Evolutionary conservation across 2,329 filamentous ascomycete species (phyloP).

Genomic region (Epichloe gansuensis): DNA sequence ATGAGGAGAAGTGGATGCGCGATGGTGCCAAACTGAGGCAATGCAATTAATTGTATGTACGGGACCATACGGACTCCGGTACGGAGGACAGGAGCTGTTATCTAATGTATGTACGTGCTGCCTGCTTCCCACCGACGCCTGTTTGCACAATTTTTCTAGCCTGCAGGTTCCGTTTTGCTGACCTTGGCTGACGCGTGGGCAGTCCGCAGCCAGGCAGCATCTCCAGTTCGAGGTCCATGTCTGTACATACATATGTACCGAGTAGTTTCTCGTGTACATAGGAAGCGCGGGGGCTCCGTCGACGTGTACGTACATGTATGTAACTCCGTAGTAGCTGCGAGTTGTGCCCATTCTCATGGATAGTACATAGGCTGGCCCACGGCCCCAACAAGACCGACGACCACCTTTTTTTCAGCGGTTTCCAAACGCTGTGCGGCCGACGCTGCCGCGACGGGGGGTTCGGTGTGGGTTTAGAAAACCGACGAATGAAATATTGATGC

Average conservation of each 20-base stretch:
- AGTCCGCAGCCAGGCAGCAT: neutral
- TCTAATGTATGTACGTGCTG: neutral
- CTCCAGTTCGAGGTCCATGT: too few species aligned
- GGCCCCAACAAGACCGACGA: neutral
- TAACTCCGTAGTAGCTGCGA: too few species aligned
- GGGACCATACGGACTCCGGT: neutral
- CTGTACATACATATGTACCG: too few species aligned
- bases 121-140: neutral
- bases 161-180: neutral
- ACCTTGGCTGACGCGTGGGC: neutral
- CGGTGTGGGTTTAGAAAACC: constrained; percentile 3
- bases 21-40: neutral
- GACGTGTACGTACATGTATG: too few species aligned
- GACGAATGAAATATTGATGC: neutral
- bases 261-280: too few species aligned
- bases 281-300: too few species aligned
- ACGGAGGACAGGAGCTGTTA: neutral
- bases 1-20: neutral
- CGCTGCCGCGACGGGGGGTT: constrained; percentile 1
- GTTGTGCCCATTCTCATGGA: too few species aligned
- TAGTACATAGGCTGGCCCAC: neutral
- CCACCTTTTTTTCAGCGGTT: constrained; percentile 12
- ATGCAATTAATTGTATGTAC: neutral
- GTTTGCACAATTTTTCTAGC: neutral
- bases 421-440: constrained; percentile 8